phyloP scores from a whole-genome alignment of 2,329 filamentous ascomycete species.

The Fusarium sp. region DNA sequence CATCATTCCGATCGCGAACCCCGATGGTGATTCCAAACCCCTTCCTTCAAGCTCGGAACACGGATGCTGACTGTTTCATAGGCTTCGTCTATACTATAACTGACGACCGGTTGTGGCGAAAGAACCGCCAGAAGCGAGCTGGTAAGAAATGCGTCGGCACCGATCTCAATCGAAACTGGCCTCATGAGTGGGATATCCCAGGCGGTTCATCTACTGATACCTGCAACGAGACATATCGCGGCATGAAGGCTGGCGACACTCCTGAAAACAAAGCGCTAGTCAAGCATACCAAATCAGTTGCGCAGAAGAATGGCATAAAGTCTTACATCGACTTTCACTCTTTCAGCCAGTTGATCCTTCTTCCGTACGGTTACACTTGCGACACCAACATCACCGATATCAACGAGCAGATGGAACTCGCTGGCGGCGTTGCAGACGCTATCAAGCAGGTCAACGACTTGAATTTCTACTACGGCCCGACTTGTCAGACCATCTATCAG shows the following conservation, averaged over 20 bases:
- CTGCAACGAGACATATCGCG: constrained; percentile 61
- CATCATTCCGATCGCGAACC: constrained; percentile 70
- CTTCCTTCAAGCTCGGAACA: fast-evolving
- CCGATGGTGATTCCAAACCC: constrained; percentile 57
- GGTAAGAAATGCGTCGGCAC: constrained; percentile 58
- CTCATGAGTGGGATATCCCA: constrained; percentile 59
- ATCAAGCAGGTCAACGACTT: constrained; percentile 56
- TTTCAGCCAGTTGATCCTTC: constrained; percentile 68
- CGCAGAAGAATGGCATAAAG: constrained; percentile 58
- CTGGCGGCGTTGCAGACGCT: constrained; percentile 58
- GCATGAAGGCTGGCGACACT: constrained; percentile 52
- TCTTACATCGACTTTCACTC: constrained; percentile 73
- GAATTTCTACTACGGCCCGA: constrained; percentile 57
- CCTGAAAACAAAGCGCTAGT: constrained; percentile 62
- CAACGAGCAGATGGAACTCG: constrained; percentile 58
- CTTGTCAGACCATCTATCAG: constrained; percentile 70
- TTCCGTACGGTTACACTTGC: constrained; percentile 69
- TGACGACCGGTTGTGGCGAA: constrained; percentile 68
- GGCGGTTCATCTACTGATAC: constrained; percentile 62
- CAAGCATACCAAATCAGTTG: constrained; percentile 42
- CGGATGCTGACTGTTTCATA: constrained; percentile 18
- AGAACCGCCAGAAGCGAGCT: constrained; percentile 60
- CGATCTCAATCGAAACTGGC: constrained; percentile 71
- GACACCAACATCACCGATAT: constrained; percentile 56
- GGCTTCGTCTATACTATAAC: constrained; percentile 60